Evolutionary conservation across 2,329 filamentous ascomycete species (phyloP), one percentile per base, ranked within the genome.

Genomic region (Myriangium duriaei): DNA sequence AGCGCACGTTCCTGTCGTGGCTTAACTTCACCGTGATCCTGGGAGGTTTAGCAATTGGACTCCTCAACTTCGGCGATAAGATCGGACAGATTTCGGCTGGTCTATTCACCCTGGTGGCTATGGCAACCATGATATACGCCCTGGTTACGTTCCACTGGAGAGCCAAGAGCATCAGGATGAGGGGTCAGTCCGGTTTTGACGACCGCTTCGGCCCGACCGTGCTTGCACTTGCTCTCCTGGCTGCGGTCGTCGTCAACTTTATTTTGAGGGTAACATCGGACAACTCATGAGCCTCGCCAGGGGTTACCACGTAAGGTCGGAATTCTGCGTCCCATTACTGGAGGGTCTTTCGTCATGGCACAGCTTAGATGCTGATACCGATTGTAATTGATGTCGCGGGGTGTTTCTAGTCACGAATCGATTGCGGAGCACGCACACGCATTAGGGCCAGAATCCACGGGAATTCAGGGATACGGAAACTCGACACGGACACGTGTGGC

Each of bases 1-100:
- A 98, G 68, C 85, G 91, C 47, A 98, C 91, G 46, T 98, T 98
- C 61, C 78, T 98, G 55, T 94, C 86, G 63, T 98, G 91, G 91
- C 83, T 98, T 56, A 98, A 98, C 74, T 96, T 96, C 71, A 94
- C 87, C 60, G 87, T 98, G 56, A 88, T 98, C 63, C 81, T 98
- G 45, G 91, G 91, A 55, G 91, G 91, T 47, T 78, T 98, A 35
- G 88, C 91, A 49, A 84, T 98, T 51, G 91, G 91, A 51, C 86
- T 98, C 58, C 78, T 98, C 54, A 98, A 98, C 70, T 98, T 98
- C 53, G 91, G 91, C 57, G 91, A 98, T 63, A 79, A 78, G 47
- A 77, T 93, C 40, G 88, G 88, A 52, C 91, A 91, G 59, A 94
- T 96, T 62, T 88, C 81, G 44, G 86, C 91, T 40, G 87, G 84